A percentile compares a stretch with the other conserved stretches of the same genome.
Evolutionary conservation across 495 filamentous ascomycete genomes (phyloP).

Genomic region (Pseudotulostoma volvatum): DNA sequence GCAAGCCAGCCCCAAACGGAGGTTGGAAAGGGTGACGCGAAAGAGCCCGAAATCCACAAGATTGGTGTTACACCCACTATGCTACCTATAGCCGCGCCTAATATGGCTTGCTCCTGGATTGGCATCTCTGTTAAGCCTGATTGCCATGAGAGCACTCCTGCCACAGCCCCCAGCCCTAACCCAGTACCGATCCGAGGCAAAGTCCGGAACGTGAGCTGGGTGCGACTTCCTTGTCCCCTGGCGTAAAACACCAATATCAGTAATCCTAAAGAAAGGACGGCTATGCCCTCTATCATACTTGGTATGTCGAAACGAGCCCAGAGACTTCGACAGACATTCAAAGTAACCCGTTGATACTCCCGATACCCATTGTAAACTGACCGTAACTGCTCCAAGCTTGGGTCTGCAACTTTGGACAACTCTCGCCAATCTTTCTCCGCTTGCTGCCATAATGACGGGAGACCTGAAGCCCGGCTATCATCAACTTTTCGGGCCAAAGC

Average conservation of each 20-base stretch:
- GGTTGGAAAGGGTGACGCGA: constrained; percentile 49
- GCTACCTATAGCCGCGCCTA: constrained; percentile 43
- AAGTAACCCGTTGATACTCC: constrained; percentile 58
- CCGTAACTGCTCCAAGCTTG: constrained; percentile 18
- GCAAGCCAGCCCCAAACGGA: constrained; percentile 79
- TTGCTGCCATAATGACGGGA: constrained; percentile 40
- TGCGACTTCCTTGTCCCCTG: constrained; percentile 34
- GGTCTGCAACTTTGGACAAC: constrained; percentile 18
- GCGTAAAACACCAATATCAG: constrained; percentile 55
- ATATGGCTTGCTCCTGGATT: constrained; percentile 16
- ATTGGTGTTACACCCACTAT: constrained; percentile 44
- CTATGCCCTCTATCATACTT: constrained; percentile 68
- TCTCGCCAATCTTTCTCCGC: constrained; percentile 33
- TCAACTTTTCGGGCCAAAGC: constrained; percentile 43
- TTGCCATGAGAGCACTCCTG: constrained; percentile 14
- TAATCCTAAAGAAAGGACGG: constrained; percentile 50
- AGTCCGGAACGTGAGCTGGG: constrained; percentile 34
- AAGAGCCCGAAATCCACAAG: constrained; percentile 28
- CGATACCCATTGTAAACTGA: constrained; percentile 43
- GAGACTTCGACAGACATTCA: constrained; percentile 63
- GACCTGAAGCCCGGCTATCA: constrained; percentile 35
- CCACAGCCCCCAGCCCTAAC: constrained; percentile 22
- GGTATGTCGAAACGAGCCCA: constrained; percentile 85
- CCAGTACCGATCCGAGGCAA: constrained; percentile 28
- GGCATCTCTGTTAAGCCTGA: constrained; percentile 12